Evolutionary conservation across 345 rosid genomes (phyloP), one percentile per base, ranked within the genome.

Genomic region (Hibiscus syriacus): DNA sequence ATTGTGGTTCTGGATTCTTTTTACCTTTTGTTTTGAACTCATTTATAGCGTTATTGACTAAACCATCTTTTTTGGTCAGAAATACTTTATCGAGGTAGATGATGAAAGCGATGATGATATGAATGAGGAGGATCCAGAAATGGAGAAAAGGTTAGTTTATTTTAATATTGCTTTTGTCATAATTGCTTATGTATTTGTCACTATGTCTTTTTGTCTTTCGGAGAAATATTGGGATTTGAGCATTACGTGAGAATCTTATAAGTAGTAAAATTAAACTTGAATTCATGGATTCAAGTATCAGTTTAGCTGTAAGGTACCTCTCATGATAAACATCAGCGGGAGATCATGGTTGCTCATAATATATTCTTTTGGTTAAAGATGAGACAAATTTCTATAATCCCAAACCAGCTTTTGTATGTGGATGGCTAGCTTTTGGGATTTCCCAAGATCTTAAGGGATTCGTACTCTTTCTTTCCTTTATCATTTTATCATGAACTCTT

Each of bases 31-130:
- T 17, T 56, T 27, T 50, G 23, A 50, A 19, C 25, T 60, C 56
- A 4, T 9, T 4, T 43, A 10, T 26, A 25, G 58, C 61, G 55
- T 2, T 61, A 60, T 66, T 77, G 49, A 50, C 17, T 39, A 67
- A 19, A 36, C 64, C 9, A 27, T 14, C 43, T 75, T 25, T 74
- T 76, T 67, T 19, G 48, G 67, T 17, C 73, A 92, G 95, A 86
- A 77, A 82, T 89, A 77, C 81, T 94, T 90, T 68, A 86, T 91
- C 32, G 97, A 81, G 3, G 97, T 82, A 26, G 95, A 85, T 78
- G 76, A 81, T 70, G 86, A 20, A 57, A 72, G 65, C 63, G 89
- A 86, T 62, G 90, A 62, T 13, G 87, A 90, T 62, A 79, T 55
- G 23, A 76, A 48, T 53, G 78, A 75, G 67, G 74, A 76, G 61